phyloP scores from a whole-genome alignment of 2,329 filamentous ascomycete species.

The Venturia nashicola region DNA sequence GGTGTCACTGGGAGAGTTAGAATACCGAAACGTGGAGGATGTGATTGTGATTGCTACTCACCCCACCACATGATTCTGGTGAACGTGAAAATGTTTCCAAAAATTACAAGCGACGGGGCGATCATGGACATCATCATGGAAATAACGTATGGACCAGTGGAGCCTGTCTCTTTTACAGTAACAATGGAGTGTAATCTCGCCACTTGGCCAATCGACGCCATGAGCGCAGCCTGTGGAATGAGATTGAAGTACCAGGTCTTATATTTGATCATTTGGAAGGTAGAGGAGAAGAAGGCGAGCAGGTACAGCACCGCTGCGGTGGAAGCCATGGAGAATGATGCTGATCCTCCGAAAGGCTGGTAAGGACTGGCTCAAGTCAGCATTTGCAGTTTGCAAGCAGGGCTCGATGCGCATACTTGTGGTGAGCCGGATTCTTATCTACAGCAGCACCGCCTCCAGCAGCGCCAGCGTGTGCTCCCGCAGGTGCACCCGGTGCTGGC shows the following conservation, averaged over 20 bases:
- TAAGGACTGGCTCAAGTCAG: background rate
- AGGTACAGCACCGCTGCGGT: background rate
- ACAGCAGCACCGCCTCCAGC: background rate
- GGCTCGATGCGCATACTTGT: background rate
- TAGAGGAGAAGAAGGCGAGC: background rate
- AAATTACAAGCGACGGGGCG: background rate
- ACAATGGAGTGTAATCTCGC: conserved; percentile 6
- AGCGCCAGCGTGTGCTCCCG: background rate
- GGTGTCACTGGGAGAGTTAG: conserved; percentile 1
- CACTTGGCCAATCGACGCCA: background rate
- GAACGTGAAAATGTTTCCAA: conserved; percentile 8
- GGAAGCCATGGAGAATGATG: conserved; percentile 7
- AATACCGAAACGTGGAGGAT: no score
- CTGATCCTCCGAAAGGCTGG: background rate
- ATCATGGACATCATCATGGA: background rate
- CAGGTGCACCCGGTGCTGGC: background rate
- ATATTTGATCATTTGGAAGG: conserved; percentile 6
- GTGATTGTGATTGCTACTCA: background rate
- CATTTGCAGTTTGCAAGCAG: no score
- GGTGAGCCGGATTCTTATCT: background rate
- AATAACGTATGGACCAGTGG: conserved; percentile 6
- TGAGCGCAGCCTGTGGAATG: background rate
- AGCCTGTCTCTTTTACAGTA: background rate
- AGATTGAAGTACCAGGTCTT: conserved; percentile 8
- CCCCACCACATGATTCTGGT: conserved; percentile 9